Conservation (phyloP, 257 asterid species). For the Solanum chiquidenum region DNA sequence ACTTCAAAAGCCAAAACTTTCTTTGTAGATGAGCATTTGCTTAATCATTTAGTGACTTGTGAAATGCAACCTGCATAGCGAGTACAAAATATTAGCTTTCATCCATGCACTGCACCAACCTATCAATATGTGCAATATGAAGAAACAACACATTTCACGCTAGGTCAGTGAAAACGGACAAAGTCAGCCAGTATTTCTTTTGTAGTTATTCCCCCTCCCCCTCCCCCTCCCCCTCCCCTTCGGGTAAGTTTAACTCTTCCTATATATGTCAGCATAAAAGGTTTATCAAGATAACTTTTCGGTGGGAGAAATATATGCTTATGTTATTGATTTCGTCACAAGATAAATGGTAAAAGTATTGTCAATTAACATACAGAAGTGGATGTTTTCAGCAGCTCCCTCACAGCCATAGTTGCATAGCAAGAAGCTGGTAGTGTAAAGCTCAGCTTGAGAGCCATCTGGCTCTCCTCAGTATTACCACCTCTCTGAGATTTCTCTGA, state of each 20-base stretch:
- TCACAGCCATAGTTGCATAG: conserved; percentile 98
- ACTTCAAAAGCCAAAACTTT: neutral
- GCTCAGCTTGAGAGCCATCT: conserved; percentile 73
- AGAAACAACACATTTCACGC: neutral
- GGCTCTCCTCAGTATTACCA: conserved; percentile 27
- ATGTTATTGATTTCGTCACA: neutral
- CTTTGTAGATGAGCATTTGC: neutral
- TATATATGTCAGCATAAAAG: neutral
- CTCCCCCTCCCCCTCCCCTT: too few relatives aligned
- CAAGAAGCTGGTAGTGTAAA: conserved; percentile 88
- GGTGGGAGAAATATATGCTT: neutral
- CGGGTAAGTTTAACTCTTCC: neutral
- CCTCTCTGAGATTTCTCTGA: conserved; percentile 18
- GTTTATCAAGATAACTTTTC: neutral
- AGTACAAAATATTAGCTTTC: neutral
- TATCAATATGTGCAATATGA: neutral
- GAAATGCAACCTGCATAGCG: conserved; percentile 69
- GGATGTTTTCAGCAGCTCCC: conserved; percentile 91
- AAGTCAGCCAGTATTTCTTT: neutral
- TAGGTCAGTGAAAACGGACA: neutral
- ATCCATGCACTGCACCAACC: neutral
- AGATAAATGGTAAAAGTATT: neutral
- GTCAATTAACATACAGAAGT: conserved; percentile 60
- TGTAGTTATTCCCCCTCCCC: neutral
- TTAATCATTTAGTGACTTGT: conserved; percentile 47